phyloP scores from a whole-genome alignment of 2,329 filamentous ascomycete species.

The Fusarium sp. region DNA sequence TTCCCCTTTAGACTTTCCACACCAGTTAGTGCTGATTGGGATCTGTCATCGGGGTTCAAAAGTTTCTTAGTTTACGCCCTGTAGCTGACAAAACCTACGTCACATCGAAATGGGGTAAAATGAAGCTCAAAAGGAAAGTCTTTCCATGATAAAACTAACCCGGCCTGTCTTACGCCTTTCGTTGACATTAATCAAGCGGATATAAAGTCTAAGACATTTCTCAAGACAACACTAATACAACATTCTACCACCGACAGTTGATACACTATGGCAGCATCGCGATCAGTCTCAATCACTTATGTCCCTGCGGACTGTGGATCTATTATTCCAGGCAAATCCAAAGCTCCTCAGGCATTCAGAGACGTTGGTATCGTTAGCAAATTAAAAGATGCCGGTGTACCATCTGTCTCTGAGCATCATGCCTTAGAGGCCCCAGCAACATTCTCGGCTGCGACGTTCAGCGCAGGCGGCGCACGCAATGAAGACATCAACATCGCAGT shows the following conservation, averaged over 20 bases:
- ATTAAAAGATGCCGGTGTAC: neutral
- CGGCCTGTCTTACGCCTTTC: neutral
- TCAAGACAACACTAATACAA: neutral
- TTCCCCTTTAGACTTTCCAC: neutral
- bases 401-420: slow-evolving; percentile 3
- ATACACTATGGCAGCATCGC: slow-evolving; percentile 9
- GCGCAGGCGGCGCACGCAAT: slow-evolving; percentile 13
- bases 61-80: neutral
- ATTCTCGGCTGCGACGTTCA: slow-evolving; percentile 3
- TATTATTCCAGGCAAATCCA: slow-evolving; percentile 36
- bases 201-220: neutral
- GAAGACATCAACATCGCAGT: slow-evolving; percentile 26
- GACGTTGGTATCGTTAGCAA: slow-evolving; percentile 7
- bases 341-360: slow-evolving; percentile 30
- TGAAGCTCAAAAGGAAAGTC: neutral
- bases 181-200: neutral
- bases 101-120: neutral
- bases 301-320: slow-evolving; percentile 35
- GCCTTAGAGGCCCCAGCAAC: slow-evolving; percentile 15
- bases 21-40: neutral
- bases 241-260: too few species aligned
- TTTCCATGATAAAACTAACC: neutral
- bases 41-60: neutral
- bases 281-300: slow-evolving; percentile 19
- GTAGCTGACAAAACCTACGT: neutral